Base-by-base conservation (phyloP, 129 eudicot genomes). In the Centrapalus pauciflorus region DNA sequence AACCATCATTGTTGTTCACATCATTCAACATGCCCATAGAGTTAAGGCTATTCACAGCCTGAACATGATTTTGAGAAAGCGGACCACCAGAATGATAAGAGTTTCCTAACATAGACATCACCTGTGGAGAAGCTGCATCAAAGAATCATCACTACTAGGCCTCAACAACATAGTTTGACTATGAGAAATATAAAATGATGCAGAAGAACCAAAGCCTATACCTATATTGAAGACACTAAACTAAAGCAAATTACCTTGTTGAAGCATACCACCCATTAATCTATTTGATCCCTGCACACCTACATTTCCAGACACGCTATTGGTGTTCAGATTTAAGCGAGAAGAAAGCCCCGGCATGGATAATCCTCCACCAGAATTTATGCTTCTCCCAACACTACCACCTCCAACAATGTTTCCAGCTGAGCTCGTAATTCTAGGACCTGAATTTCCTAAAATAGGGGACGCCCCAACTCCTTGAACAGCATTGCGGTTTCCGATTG, bases 111-210 rank as follows among this genome's bases (percentile, higher is more conserved):
- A 94, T 89, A 70, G 95, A 84, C 24, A 94, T 77, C 38, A 84
- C 87, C 85, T 89, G 97, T 8, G 96, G 99, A 50, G 95, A 89
- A 77, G 99, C 96, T 94, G 90, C 83, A 82, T 37, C 59, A 70
- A 64, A 45, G 59, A 50, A 70, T 29, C 25, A 35, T 64, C 57
- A 56, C 11, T n/a, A 72, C 28, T 45, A 16, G 52, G 21, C n/a
- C n/a, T 45, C 52, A 45, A 45, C 52, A 45, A 45, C 52, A 45
- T 45, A 45, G 23, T 45, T 45, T 45, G n/a, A n/a, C n/a, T n/a
- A n/a, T n/a, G n/a, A n/a, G n/a, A 45, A 16, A 45, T 45, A 17
- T 16, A 14, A 43, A 43, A n/a, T n/a, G 4, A n/a, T n/a, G 50
- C 14, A 20, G 50, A 17, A 43, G 50, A 43, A 4, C 50, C n/a